Evolutionary conservation across 805 yeast species (phyloP).

Genomic region (Starmerella apis): DNA sequence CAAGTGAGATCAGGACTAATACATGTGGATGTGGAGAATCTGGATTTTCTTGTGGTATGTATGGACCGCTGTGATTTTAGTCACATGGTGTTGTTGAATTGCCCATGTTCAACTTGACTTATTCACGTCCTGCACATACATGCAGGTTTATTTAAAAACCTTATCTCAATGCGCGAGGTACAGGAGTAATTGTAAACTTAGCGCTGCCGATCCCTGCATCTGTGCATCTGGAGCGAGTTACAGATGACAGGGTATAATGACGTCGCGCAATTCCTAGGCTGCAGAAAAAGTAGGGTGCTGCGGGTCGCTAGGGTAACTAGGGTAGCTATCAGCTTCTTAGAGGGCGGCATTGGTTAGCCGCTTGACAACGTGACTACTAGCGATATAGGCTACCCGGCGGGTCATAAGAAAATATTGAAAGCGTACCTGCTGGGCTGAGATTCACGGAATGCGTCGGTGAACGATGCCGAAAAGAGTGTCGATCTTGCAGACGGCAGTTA

Average conservation of each 20-base stretch:
- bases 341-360: neutral
- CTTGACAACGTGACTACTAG: neutral
- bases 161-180: slow-evolving; percentile 2
- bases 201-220: slow-evolving; percentile 5
- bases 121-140: neutral
- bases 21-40: no score
- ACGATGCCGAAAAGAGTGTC: no score
- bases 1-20: no score
- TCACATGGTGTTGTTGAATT: no score
- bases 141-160: neutral
- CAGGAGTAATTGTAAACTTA: neutral
- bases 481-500: neutral
- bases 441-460: no score
- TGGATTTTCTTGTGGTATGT: no score
- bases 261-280: neutral
- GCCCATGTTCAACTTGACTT: neutral
- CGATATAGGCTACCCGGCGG: neutral
- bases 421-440: neutral
- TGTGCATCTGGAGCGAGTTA: slow-evolving; percentile 2
- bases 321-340: neutral
- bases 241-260: neutral
- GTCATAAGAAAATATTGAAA: neutral
- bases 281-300: no score
- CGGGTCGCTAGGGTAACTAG: neutral
- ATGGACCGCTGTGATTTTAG: no score